Conservation (phyloP, 2,329 filamentous ascomycete species). For the Colletotrichum sp. region DNA sequence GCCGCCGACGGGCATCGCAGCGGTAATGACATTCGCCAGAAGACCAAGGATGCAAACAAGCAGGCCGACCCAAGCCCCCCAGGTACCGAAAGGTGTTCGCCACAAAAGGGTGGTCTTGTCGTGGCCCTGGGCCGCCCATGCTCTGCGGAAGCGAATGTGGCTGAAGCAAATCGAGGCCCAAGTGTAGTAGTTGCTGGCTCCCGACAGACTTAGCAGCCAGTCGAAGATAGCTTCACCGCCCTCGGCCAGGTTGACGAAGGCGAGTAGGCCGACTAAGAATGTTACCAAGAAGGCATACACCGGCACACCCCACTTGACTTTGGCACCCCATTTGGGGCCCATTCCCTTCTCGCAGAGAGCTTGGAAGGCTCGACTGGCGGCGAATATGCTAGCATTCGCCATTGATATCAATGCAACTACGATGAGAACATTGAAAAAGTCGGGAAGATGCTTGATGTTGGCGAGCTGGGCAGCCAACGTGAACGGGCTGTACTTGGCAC, state of each 20-base stretch:
- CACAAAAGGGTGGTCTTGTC: slow-evolving; percentile 36
- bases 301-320: slow-evolving; percentile 43
- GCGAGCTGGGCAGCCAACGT: slow-evolving; percentile 32
- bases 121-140: slow-evolving; percentile 42
- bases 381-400: slow-evolving; percentile 46
- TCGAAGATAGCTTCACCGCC: slow-evolving; percentile 44
- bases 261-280: slow-evolving; percentile 44
- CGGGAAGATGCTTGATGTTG: slow-evolving; percentile 28
- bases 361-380: slow-evolving; percentile 39
- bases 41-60: slow-evolving; percentile 34
- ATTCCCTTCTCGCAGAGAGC: slow-evolving; percentile 39
- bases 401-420: slow-evolving; percentile 39
- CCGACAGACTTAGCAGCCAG: slow-evolving; percentile 52
- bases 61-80: slow-evolving; percentile 27
- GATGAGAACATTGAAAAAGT: slow-evolving; percentile 41
- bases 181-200: slow-evolving; percentile 51
- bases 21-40: slow-evolving; percentile 32
- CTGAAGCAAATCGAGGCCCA: slow-evolving; percentile 52
- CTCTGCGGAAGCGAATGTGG: slow-evolving; percentile 50
- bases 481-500: slow-evolving; percentile 30
- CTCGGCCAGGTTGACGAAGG: slow-evolving; percentile 45
- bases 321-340: slow-evolving; percentile 33
- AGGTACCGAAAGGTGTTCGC: slow-evolving; percentile 32
- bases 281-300: slow-evolving; percentile 44
- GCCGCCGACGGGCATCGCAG: slow-evolving; percentile 24